Conservation (phyloP, 495 filamentous ascomycete genomes). For the Penicillium longicatenatum region DNA sequence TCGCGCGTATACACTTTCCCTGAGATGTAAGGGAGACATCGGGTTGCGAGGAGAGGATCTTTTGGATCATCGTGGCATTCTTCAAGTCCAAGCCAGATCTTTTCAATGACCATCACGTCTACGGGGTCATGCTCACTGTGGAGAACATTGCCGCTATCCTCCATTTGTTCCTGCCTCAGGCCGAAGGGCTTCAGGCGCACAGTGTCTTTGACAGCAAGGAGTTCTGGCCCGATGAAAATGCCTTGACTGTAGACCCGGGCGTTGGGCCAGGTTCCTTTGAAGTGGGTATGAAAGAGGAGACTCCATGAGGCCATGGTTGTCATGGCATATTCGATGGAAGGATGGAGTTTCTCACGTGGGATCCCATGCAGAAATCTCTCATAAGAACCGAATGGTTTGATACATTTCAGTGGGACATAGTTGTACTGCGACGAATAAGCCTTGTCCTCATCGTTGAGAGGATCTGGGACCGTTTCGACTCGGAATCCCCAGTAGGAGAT, state of each 20-base stretch:
- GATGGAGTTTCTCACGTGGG: slow-evolving; percentile 46
- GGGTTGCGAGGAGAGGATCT: slow-evolving; percentile 42
- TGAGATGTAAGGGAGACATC: slow-evolving; percentile 41
- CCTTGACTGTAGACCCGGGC: slow-evolving; percentile 52
- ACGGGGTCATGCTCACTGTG: slow-evolving; percentile 20
- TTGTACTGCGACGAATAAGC: slow-evolving; percentile 51
- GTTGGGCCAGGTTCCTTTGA: slow-evolving; percentile 57
- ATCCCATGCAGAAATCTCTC: slow-evolving; percentile 45
- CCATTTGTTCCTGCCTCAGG: slow-evolving; percentile 14
- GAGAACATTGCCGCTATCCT: not conserved
- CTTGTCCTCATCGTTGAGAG: slow-evolving; percentile 49
- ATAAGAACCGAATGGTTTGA: slow-evolving; percentile 58
- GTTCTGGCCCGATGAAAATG: slow-evolving; percentile 58
- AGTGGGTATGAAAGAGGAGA: slow-evolving; percentile 49
- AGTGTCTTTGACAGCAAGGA: slow-evolving; percentile 53
- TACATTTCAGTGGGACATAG: slow-evolving; percentile 55
- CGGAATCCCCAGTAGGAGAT: slow-evolving; percentile 60
- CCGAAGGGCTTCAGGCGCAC: slow-evolving; percentile 49
- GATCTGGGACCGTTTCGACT: slow-evolving; percentile 56
- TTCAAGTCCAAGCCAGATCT: slow-evolving; percentile 49
- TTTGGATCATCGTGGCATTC: slow-evolving; percentile 48
- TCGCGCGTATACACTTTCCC: slow-evolving; percentile 54
- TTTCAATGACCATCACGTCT: slow-evolving; percentile 55
- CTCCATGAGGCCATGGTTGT: slow-evolving; percentile 55
- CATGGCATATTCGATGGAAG: slow-evolving; percentile 56